A percentile compares a stretch with the other conserved stretches of the same genome.
These are phyloP conservation scores for Pestalotiopsis sp. DNA, from an alignment of 2,329 filamentous ascomycete species.

Conservation along the genomic window DNA sequence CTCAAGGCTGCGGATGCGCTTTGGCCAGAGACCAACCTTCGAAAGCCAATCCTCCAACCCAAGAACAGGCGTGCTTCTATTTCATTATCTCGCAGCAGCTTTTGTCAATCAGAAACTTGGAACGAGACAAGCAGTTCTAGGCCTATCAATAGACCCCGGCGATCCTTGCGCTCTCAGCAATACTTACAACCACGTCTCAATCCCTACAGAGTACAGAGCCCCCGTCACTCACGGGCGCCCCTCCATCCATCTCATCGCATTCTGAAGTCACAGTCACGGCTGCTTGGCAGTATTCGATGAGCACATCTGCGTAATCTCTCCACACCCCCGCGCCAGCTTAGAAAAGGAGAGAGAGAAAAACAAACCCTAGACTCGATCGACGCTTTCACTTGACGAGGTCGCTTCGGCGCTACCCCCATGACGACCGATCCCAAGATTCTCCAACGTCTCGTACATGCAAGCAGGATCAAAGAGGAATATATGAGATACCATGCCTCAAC, in stretches of 20 bases:
- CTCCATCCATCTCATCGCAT: background rate
- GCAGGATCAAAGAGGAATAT: slow-evolving; percentile 11
- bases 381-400: background rate
- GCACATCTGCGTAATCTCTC: too few species aligned
- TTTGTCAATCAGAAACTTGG: background rate
- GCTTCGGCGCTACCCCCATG: slow-evolving; percentile 16
- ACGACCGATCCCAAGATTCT: slow-evolving; percentile 9
- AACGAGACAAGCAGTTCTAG: background rate
- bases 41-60: slow-evolving; percentile 1
- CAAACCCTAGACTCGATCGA: background rate
- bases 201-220: background rate
- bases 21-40: slow-evolving; percentile 2
- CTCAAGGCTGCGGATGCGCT: slow-evolving; percentile 4
- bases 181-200: background rate
- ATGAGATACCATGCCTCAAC: slow-evolving; percentile 35
- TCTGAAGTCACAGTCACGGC: background rate
- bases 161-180: background rate
- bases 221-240: background rate
- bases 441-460: slow-evolving; percentile 10
- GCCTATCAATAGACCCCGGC: background rate
- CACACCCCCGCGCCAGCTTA: background rate
- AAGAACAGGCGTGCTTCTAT: background rate
- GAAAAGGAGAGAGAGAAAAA: background rate
- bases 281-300: background rate
- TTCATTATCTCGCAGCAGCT: background rate